These are phyloP conservation scores for Dichomitus squalens DNA, from an alignment of 1,284 basidiomycete species.

Conservation along the genomic window DNA sequence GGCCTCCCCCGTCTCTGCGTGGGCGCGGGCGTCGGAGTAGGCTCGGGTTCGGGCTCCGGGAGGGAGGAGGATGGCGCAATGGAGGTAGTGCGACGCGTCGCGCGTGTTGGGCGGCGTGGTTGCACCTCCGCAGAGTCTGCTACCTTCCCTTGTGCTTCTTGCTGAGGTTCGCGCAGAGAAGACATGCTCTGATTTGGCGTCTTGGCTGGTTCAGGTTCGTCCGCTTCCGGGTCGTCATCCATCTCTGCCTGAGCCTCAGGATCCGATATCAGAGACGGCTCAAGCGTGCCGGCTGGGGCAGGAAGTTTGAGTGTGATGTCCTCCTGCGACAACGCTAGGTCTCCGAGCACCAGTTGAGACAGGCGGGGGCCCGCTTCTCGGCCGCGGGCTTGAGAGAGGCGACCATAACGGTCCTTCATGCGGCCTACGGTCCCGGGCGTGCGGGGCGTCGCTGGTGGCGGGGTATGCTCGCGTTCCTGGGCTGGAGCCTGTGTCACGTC, in stretches of 20 bases:
- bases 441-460: constrained; percentile 27
- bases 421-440: constrained; percentile 35
- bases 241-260: not conserved
- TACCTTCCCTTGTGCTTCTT: constrained; percentile 2
- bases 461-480: constrained; percentile 5
- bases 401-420: constrained; percentile 41
- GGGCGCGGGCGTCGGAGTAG: constrained; percentile 9
- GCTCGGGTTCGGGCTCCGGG: constrained; percentile 6
- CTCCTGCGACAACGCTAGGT: not conserved
- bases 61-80: constrained; percentile 2
- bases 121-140: not conserved
- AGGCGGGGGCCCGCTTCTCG: not conserved
- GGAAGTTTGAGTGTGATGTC: constrained; percentile 4
- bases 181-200: not conserved
- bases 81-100: constrained; percentile 1
- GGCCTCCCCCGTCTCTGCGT: constrained; percentile 28
- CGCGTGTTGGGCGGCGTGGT: constrained; percentile 16
- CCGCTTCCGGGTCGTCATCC: not conserved
- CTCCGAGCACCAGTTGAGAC: constrained; percentile 6
- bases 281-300: constrained; percentile 11
- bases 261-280: not conserved
- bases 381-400: constrained; percentile 18
- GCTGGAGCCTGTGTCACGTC: constrained; percentile 35
- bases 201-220: not conserved
- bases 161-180: constrained; percentile 1